Percentiles rank a stretch among this genome's conserved stretches.
Conservation (phyloP, 2,329 filamentous ascomycete genomes). For the Calonectria ilicicola region DNA sequence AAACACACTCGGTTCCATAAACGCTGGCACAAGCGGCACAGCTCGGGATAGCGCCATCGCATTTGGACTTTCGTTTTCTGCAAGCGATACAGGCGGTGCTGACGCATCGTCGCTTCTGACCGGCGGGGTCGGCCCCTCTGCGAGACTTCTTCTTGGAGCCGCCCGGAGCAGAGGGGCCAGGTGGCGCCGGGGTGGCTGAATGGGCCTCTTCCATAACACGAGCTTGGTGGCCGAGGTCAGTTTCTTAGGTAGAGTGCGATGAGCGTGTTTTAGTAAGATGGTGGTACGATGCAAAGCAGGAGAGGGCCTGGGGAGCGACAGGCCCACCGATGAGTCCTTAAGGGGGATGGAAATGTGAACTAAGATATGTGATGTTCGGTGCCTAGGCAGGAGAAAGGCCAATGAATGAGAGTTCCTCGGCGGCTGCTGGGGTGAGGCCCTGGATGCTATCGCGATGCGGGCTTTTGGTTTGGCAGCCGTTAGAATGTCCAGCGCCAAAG, state of each 20-base stretch:
- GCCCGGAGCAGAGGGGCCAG: conserved; percentile 27
- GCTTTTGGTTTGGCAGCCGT: conserved; percentile 21
- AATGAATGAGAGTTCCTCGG: conserved; percentile 29
- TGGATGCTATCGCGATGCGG: conserved; percentile 19
- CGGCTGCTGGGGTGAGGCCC: conserved; percentile 21
- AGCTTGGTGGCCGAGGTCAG: conserved; percentile 12
- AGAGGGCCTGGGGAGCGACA: background rate
- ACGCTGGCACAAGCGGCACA: conserved; percentile 97
- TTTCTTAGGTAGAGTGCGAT: background rate
- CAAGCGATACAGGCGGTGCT: conserved; percentile 89
- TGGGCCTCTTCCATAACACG: conserved; percentile 36
- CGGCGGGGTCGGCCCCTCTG: conserved; percentile 59
- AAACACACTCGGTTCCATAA: conserved; percentile 90
- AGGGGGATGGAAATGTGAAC: background rate
- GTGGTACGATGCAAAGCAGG: conserved; percentile 14
- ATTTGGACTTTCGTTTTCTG: conserved; percentile 85
- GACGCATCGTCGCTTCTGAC: conserved; percentile 79
- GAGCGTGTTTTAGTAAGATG: background rate
- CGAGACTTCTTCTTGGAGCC: conserved; percentile 62
- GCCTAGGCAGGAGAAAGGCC: conserved; percentile 17
- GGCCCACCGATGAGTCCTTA: background rate
- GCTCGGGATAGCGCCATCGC: conserved; percentile 89
- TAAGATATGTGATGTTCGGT: conserved; percentile 11
- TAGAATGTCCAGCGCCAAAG: conserved; percentile 28
- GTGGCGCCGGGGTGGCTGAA: conserved; percentile 16